Percentiles rank a stretch among this genome's conserved stretches.
These are phyloP conservation scores for Nephromyces sp. DNA, from an alignment of 169 alveolate species.

Conservation along the genomic window DNA sequence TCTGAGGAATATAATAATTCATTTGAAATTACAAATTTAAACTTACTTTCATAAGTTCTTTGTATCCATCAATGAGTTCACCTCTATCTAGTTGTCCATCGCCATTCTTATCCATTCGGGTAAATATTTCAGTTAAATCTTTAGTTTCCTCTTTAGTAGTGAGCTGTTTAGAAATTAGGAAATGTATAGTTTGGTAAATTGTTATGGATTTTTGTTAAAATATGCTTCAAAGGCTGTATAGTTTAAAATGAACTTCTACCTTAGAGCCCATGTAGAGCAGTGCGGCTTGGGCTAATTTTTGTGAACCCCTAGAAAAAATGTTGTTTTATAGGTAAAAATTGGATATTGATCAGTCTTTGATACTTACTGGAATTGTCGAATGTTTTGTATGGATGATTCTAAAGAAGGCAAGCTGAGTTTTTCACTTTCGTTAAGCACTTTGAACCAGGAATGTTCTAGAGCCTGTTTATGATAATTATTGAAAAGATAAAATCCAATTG, in stretches of 20 bases:
- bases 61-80: constrained; percentile 71
- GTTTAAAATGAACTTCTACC: too few relatives aligned
- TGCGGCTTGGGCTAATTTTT: constrained; percentile 80
- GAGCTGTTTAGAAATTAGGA: constrained; percentile 28
- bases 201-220: too few relatives aligned
- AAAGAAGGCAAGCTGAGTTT: constrained; percentile 55
- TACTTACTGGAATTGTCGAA: constrained; percentile 5
- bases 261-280: constrained; percentile 78
- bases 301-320: constrained; percentile 48
- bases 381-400: constrained; percentile 42
- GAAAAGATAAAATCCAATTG: background rate
- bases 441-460: constrained; percentile 78
- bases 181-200: too few relatives aligned
- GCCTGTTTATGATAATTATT: constrained; percentile 39
- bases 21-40: too few relatives aligned
- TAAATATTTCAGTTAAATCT: constrained; percentile 75
- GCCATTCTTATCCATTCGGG: constrained; percentile 78
- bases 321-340: background rate
- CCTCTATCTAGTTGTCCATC: constrained; percentile 47
- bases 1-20: too few relatives aligned
- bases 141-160: constrained; percentile 76
- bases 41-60: constrained; percentile 51
- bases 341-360: background rate
- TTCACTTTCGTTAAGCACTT: constrained; percentile 50
- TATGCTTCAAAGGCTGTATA: too few relatives aligned